Percentiles rank a stretch among this genome's conserved stretches.
These are phyloP conservation scores for Trematosphaeria pertusa DNA, from an alignment of 2,329 filamentous ascomycete species.

Conservation along the genomic window DNA sequence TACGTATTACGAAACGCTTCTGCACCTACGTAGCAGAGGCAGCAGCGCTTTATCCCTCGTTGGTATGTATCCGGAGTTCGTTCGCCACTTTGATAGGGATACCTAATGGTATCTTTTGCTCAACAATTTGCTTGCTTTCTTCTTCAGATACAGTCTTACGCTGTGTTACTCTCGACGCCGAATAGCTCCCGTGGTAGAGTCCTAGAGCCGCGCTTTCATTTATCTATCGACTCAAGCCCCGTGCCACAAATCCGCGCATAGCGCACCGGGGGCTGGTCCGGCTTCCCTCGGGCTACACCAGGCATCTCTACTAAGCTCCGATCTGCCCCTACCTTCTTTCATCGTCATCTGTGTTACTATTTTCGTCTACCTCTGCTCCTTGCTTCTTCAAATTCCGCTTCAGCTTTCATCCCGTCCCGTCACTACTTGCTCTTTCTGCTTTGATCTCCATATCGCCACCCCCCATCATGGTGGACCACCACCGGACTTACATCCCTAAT, in stretches of 20 bases:
- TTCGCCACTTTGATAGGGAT: no score
- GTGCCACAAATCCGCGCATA: slow-evolving; percentile 4
- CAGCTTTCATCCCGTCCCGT: background rate
- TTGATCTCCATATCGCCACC: background rate
- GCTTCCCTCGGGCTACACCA: slow-evolving; percentile 4
- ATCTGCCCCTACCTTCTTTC: background rate
- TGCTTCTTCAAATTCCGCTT: background rate
- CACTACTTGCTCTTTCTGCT: background rate
- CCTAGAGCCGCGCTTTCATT: background rate
- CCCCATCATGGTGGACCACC: slow-evolving; percentile 28
- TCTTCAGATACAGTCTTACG: no score
- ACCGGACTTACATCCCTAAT: slow-evolving; percentile 36
- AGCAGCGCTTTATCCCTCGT: no score
- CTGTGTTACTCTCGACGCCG: no score
- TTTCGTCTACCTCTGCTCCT: background rate
- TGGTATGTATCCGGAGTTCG: no score
- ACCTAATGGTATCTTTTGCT: no score
- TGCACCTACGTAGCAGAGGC: no score
- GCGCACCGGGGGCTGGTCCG: background rate
- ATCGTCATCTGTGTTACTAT: background rate
- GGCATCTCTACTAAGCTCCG: background rate
- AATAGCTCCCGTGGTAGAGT: no score
- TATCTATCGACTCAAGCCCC: slow-evolving; percentile 1
- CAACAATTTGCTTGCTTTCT: no score
- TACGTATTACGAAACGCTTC: no score